Evolutionary conservation across 768 basidiomycete genomes (phyloP).

Genomic region (Royoungia palumana): DNA sequence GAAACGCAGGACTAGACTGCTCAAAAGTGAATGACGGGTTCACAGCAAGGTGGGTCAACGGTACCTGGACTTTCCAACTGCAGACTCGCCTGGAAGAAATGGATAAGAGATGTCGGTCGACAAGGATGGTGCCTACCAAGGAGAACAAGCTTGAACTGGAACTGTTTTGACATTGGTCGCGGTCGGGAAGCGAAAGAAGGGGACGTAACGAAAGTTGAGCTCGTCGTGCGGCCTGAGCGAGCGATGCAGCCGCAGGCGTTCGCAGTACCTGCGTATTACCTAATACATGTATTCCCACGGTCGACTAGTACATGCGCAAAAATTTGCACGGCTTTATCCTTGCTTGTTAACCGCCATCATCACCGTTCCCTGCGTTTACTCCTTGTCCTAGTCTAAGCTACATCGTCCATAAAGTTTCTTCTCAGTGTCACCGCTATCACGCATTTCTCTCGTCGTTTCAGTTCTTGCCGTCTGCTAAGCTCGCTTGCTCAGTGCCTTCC

Average conservation of each 20-base stretch:
- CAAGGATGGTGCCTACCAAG: constrained; percentile 54
- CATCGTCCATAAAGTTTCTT: constrained; percentile 21
- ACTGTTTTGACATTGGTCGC: constrained; percentile 82
- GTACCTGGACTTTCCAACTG: constrained; percentile 95
- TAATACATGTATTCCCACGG: constrained; percentile 29
- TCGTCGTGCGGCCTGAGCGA: constrained; percentile 15
- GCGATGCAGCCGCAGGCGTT: constrained; percentile 3
- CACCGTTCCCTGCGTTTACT: constrained; percentile 24
- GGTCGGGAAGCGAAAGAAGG: constrained; percentile 22
- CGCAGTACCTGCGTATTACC: constrained; percentile 16
- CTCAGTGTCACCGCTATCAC: constrained; percentile 18
- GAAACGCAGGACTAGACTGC: constrained; percentile 89
- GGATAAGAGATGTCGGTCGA: constrained; percentile 5
- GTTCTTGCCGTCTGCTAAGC: constrained; percentile 24
- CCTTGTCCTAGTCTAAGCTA: constrained; percentile 24
- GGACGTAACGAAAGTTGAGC: constrained; percentile 1
- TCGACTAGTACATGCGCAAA: constrained; percentile 28
- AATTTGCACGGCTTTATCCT: constrained; percentile 25
- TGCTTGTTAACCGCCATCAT: constrained; percentile 39
- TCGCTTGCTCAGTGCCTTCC: constrained; percentile 23
- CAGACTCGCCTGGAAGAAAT: constrained; percentile 74
- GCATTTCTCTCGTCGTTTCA: constrained; percentile 17
- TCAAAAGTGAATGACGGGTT: constrained; percentile 25
- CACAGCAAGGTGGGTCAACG: constrained; percentile 9
- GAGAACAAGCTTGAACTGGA: constrained; percentile 94